Evolutionary conservation across 2,329 filamentous ascomycete species (phyloP).

Genomic region (Nigrospora oryzae): DNA sequence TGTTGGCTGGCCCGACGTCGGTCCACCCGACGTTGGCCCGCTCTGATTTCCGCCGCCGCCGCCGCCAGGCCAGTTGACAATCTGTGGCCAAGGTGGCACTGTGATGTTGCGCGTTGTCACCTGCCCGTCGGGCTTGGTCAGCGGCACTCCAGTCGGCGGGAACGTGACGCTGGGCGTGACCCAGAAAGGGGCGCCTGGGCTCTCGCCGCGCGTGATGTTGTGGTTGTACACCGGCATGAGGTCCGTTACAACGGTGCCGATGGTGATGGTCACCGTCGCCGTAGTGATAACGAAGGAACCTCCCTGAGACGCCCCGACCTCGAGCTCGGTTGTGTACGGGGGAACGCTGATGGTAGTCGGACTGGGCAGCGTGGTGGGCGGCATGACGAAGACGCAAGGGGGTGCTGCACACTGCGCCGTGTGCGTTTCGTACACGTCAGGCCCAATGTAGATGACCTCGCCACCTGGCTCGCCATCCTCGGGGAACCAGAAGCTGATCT

Average conservation of each 20-base stretch:
- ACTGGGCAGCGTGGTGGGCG: neutral
- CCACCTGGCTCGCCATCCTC: constrained; percentile 4
- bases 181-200: no score
- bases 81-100: constrained; percentile 12
- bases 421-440: constrained; percentile 6
- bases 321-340: no score
- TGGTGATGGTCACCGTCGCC: constrained; percentile 6
- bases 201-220: constrained; percentile 1
- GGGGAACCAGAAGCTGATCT: constrained; percentile 17
- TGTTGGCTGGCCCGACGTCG: no score
- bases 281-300: constrained; percentile 1
- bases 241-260: constrained; percentile 6
- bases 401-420: no score
- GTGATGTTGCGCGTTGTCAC: constrained; percentile 7
- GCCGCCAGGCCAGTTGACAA: constrained; percentile 3
- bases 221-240: constrained; percentile 11
- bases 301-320: neutral
- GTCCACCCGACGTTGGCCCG: neutral
- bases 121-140: constrained; percentile 9
- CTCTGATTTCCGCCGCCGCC: constrained; percentile 1
- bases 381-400: no score
- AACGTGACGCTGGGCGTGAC: constrained; percentile 9
- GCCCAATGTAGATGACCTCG: constrained; percentile 12
- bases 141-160: constrained; percentile 4
- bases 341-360: constrained; percentile 5